A percentile compares a stretch with the other conserved stretches of the same genome.
Evolutionary conservation across 208 protist species (phyloP).

Genomic region (Trypanosoma brucei): DNA sequence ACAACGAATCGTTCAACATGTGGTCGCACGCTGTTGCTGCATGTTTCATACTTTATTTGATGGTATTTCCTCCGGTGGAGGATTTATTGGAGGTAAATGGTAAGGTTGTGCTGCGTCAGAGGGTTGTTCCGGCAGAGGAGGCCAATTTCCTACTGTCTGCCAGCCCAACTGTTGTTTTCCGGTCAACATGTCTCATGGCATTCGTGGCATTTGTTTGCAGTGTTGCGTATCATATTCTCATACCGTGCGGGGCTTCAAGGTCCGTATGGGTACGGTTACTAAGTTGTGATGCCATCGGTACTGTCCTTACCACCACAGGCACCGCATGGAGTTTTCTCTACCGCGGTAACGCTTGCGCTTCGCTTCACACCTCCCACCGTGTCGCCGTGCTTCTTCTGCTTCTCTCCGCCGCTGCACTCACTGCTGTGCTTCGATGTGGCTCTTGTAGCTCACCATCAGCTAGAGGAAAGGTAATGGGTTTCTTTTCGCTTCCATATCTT

Average conservation of each 20-base stretch:
- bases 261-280: slow-evolving; percentile 46
- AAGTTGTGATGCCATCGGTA: slow-evolving; percentile 50
- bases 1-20: slow-evolving; percentile 72
- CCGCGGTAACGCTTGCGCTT: slow-evolving; percentile 32
- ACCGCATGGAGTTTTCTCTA: slow-evolving; percentile 45
- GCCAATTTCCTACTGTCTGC: background rate
- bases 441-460: slow-evolving; percentile 1
- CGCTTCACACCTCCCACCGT: slow-evolving; percentile 5
- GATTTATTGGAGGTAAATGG: background rate
- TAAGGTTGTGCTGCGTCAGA: background rate
- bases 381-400: background rate
- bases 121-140: background rate
- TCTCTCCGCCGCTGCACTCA: slow-evolving; percentile 1
- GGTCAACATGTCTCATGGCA: slow-evolving; percentile 18
- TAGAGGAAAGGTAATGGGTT: slow-evolving; percentile 16
- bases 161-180: slow-evolving; percentile 11
- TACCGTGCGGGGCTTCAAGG: slow-evolving; percentile 39
- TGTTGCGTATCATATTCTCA: slow-evolving; percentile 54
- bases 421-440: background rate
- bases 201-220: slow-evolving; percentile 52
- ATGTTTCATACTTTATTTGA: slow-evolving; percentile 33
- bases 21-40: slow-evolving; percentile 36
- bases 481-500: slow-evolving; percentile 40
- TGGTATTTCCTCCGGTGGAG: slow-evolving; percentile 35
- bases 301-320: slow-evolving; percentile 39